Evolutionary conservation across 108 stramenopile genomes (phyloP), one percentile per base, ranked within the genome.

Genomic region (Nitzschia sp.): DNA sequence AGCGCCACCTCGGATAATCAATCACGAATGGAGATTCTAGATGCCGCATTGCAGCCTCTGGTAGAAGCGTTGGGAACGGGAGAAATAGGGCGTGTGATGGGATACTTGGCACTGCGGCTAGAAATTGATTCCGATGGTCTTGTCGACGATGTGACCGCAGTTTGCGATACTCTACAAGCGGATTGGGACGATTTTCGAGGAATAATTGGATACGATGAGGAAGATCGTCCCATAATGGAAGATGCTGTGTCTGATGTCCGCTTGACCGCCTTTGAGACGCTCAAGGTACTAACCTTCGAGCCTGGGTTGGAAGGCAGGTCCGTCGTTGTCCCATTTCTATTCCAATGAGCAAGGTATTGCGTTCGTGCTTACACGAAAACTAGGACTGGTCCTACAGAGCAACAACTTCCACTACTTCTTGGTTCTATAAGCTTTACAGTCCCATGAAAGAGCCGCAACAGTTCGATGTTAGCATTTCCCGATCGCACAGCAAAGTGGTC

Each of bases 1-100:
- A 38, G 30, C 38, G n/a, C n/a, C n/a, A 53, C n/a, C 18, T 26
- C 27, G 47, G 23, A 13, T 21, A 48, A 54, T 21, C 27, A 25
- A 18, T 24, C 29, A 26, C 56, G 31, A 21, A 3, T 47, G 23
- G 9, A 25, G 2, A 38, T 36, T 0, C 30, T 79, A 0, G 70
- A 77, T 38, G 24, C 56, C 3, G 25, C 59, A 0, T 27, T 77
- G 2, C 49, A 77, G 42, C 57, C 64, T 3, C 54, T 77, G 6
- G 65, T 71, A 2, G 64, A 71, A 54, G 61, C 64, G 27, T 35
- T 79, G 32, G 68, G 58, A 3, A 53, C 56, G 17, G 68, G 78
- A 19, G 78, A 68, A 46, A 69, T 77, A 58, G 80, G 74, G 3
- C 71, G 80, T 4, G 76, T 77, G 2, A 59, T 73, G 3, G 80